Base-by-base conservation (phyloP, 1,284 basidiomycete genomes). In the Clitocybe nebularis region DNA sequence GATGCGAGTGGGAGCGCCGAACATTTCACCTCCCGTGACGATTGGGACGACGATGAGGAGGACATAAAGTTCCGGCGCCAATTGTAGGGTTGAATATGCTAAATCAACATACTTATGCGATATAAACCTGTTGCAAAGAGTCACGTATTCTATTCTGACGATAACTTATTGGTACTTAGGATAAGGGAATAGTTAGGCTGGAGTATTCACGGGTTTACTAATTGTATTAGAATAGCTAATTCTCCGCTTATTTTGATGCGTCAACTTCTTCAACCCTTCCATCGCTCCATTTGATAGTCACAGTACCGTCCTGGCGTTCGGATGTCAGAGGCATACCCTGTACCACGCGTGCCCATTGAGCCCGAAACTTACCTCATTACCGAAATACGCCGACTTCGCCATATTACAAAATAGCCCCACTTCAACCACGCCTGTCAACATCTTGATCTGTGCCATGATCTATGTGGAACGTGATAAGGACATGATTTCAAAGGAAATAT, bases 331-430 rank as follows among this genome's bases (percentile, higher is more conserved):
- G n/a, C n/a, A n/a, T n/a, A n/a, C n/a, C n/a, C n/a, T n/a, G n/a
- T n/a, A n/a, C n/a, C n/a, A n/a, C n/a, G n/a, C n/a, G n/a, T n/a
- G n/a, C n/a, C n/a, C n/a, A n/a, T n/a, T n/a, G n/a, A n/a, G 33
- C 41, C 24, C 19, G 36, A 9, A 14, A 60, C 72, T 48, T 45
- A 89, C 88, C 68, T 84, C 77, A 56, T 96, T 95, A 13, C 95
- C 95, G 69, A 98, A 99, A 74, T 98, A 99, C 7, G 94, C 94
- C 0, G 92, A 93, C 62, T 87, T 81, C n/a, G 89, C 92, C 77
- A 98, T 86, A 42, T 83, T 72, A 60, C 90, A 93, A 73, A 99
- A 99, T 16, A 99, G 67, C 0, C 96, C 96, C 23, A 98, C 96
- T 64, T 99, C 95, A 22, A 98, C 88, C 8, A 99, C 93, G 44